These are phyloP conservation scores for Candida adriatica DNA, from an alignment of 805 yeast genomes.

Conservation along the genomic window DNA sequence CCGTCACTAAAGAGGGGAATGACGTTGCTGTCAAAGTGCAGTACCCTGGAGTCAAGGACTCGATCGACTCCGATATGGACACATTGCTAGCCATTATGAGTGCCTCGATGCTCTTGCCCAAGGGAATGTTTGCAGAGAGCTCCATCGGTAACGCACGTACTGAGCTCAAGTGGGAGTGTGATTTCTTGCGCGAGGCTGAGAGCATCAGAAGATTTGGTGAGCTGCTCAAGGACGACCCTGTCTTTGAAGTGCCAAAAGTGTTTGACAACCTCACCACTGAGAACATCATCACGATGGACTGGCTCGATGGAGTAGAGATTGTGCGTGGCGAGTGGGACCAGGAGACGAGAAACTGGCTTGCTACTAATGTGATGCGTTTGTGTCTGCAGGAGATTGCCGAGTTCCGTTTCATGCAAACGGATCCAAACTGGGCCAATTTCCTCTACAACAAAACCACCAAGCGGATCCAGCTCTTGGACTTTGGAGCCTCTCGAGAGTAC, in stretches of 20 bases:
- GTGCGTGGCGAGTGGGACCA: slow-evolving; percentile 72
- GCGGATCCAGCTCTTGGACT: slow-evolving; percentile 82
- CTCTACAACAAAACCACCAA: slow-evolving; percentile 65
- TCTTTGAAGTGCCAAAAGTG: slow-evolving; percentile 76
- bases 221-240: slow-evolving; percentile 51
- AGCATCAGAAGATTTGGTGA: slow-evolving; percentile 63
- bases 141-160: slow-evolving; percentile 89
- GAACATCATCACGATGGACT: slow-evolving; percentile 85
- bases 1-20: slow-evolving; percentile 56
- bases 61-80: slow-evolving; percentile 91
- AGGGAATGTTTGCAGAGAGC: slow-evolving; percentile 85
- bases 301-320: slow-evolving; percentile 76
- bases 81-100: slow-evolving; percentile 74
- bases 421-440: slow-evolving; percentile 99
- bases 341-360: slow-evolving; percentile 71
- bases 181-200: slow-evolving; percentile 83
- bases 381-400: slow-evolving; percentile 80
- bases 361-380: slow-evolving; percentile 77
- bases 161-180: slow-evolving; percentile 97
- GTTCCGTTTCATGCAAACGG: slow-evolving; percentile 94
- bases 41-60: slow-evolving; percentile 92
- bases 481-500: slow-evolving; percentile 90
- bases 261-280: slow-evolving; percentile 70
- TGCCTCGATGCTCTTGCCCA: slow-evolving; percentile 82
- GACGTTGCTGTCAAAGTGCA: slow-evolving; percentile 93